Conservation (phyloP, 2,329 filamentous ascomycete species). For the Nectriaceae sp. region DNA sequence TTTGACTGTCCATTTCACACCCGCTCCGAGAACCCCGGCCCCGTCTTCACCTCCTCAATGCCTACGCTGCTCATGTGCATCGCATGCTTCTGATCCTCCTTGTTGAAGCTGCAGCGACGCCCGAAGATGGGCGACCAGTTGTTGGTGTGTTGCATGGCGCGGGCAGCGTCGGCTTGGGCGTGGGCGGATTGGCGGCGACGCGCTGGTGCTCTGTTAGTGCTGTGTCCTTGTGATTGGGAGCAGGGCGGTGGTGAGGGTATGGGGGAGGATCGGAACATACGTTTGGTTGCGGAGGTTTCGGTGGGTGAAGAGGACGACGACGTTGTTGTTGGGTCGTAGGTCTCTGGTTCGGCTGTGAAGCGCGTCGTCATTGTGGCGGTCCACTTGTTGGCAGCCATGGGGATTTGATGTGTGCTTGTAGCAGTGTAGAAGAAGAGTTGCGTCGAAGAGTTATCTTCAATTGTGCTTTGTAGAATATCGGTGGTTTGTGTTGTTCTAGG, state of each 20-base stretch:
- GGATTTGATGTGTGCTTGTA: not conserved
- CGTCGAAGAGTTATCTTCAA: not conserved
- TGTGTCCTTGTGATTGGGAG: not conserved
- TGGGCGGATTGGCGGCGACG: conserved; percentile 14
- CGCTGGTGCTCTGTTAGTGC: not conserved
- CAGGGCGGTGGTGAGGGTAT: conserved; percentile 9
- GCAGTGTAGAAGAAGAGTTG: not conserved
- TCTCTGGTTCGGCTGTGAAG: not conserved
- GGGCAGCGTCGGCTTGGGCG: conserved; percentile 31
- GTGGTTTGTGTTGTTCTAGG: not conserved
- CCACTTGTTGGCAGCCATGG: no score
- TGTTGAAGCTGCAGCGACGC: conserved; percentile 53
- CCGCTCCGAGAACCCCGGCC: conserved; percentile 47
- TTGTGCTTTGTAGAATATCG: not conserved
- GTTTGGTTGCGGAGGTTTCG: conserved; percentile 5
- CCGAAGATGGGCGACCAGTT: conserved; percentile 50
- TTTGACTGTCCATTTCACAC: not conserved
- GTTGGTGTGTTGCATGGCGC: conserved; percentile 36
- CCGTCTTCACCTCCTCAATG: conserved; percentile 37
- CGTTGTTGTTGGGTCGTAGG: not conserved
- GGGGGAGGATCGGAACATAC: not conserved
- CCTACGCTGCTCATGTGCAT: conserved; percentile 51
- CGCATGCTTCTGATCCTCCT: conserved; percentile 55
- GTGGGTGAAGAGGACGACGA: not conserved
- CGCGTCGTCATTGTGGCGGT: conserved; percentile 1